Evolutionary conservation across 2,329 filamentous ascomycete species (phyloP).

Genomic region (Hypoxylon sp.): DNA sequence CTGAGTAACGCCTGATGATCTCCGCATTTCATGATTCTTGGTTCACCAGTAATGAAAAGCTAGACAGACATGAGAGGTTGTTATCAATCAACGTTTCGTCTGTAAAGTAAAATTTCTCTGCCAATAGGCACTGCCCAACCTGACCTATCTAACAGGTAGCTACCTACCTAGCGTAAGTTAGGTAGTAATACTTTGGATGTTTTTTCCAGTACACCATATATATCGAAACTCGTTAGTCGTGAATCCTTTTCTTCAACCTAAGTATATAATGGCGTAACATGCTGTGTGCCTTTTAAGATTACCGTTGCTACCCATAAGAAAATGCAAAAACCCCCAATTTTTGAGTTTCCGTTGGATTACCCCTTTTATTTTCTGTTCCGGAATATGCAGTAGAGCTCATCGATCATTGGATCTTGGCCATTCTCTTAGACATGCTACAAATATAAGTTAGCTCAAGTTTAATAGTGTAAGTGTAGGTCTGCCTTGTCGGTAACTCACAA

Average conservation of each 20-base stretch:
- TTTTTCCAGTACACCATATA: constrained; percentile 6
- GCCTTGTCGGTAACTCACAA: constrained; percentile 74
- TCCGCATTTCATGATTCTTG: background rate
- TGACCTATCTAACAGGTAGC: constrained; percentile 6
- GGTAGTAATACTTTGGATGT: constrained; percentile 21
- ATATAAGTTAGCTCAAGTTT: constrained; percentile 49
- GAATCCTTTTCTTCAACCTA: constrained; percentile 1
- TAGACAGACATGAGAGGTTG: background rate
- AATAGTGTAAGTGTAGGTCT: background rate
- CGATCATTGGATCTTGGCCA: constrained; percentile 61
- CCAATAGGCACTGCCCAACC: constrained; percentile 14
- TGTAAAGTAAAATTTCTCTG: constrained; percentile 14
- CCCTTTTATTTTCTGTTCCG: constrained; percentile 26
- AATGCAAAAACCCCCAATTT: constrained; percentile 20
- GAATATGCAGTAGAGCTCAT: constrained; percentile 15
- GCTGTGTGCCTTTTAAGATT: constrained; percentile 21
- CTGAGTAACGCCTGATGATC: background rate
- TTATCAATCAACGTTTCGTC: background rate
- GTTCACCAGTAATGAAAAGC: background rate
- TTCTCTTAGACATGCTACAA: constrained; percentile 73
- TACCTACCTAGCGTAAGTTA: too few relatives aligned
- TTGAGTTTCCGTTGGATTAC: constrained; percentile 11
- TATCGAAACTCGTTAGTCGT: constrained; percentile 34
- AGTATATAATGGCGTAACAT: background rate
- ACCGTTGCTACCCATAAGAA: constrained; percentile 15